These are phyloP conservation scores for Trichosporon sp. DNA, from an alignment of 1,284 basidiomycete genomes.

Conservation along the genomic window DNA sequence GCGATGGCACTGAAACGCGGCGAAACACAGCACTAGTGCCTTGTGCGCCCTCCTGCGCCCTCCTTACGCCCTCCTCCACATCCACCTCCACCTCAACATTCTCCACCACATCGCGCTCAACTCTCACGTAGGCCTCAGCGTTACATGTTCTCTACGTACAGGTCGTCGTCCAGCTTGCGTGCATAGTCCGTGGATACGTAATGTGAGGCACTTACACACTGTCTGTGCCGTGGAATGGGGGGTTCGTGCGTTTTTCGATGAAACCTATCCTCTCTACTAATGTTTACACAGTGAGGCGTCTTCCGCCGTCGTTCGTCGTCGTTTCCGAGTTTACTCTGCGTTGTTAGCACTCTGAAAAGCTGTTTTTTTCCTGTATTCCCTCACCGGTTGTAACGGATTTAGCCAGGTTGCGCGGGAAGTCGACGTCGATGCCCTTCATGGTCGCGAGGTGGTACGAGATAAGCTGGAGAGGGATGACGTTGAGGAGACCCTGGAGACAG, in stretches of 20 bases:
- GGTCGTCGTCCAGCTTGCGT: not conserved
- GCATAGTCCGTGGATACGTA: not conserved
- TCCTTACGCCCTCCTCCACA: not conserved
- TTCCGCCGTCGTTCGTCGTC: not conserved
- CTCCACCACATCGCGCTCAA: not conserved
- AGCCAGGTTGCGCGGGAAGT: constrained; percentile 93
- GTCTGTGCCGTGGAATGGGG: not conserved
- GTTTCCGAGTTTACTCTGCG: too few relatives aligned
- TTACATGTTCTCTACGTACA: not conserved
- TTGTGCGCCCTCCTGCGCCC: not conserved
- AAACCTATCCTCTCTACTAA: not conserved
- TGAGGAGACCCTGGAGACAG: constrained; percentile 90
- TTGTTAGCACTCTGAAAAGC: too few relatives aligned
- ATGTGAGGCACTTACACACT: not conserved
- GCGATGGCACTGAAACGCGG: not conserved
- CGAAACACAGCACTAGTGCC: not conserved
- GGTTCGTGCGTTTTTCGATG: not conserved
- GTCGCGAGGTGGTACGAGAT: constrained; percentile 92
- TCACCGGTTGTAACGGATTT: constrained; percentile 50
- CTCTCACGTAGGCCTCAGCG: not conserved
- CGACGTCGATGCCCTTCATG: constrained; percentile 93
- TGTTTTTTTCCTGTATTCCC: constrained; percentile 2
- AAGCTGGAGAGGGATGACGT: constrained; percentile 94
- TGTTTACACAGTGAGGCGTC: not conserved
- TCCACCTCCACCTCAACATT: not conserved